Percentiles rank a stretch among this genome's conserved stretches.
Evolutionary conservation across 805 yeast species (phyloP).

Genomic region (Nakazawaea sp.): DNA sequence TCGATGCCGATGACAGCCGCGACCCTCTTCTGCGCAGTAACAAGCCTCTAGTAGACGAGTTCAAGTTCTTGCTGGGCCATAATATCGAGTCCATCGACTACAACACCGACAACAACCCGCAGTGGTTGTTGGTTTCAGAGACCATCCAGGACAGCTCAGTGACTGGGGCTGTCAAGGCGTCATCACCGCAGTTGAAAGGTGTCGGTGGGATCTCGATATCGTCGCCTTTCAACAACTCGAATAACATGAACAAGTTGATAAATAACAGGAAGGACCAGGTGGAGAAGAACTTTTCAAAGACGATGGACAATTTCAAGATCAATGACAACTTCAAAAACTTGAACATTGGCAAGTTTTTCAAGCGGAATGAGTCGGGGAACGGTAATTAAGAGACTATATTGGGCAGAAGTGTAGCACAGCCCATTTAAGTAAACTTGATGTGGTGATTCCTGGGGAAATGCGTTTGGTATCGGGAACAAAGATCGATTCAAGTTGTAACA

Average conservation of each 20-base stretch:
- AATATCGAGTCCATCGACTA: conserved; percentile 17
- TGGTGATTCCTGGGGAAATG: too few relatives aligned
- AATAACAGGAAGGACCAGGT: conserved; percentile 33
- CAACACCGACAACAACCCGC: conserved; percentile 16
- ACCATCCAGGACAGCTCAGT: not conserved
- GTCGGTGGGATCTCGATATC: conserved; percentile 18
- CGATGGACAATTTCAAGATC: conserved; percentile 47
- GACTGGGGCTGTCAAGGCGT: not conserved
- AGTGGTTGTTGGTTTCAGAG: conserved; percentile 2
- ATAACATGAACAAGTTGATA: conserved; percentile 14
- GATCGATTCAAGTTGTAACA: too few relatives aligned
- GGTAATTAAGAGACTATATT: too few relatives aligned
- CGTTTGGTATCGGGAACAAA: too few relatives aligned
- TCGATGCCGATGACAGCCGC: conserved; percentile 14
- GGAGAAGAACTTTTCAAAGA: conserved; percentile 38
- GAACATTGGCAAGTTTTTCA: conserved; percentile 47
- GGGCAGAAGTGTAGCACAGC: too few relatives aligned
- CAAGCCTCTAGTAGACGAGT: conserved; percentile 23
- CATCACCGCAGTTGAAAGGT: conserved; percentile 4
- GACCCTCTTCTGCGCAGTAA: conserved; percentile 18
- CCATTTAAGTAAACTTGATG: too few relatives aligned
- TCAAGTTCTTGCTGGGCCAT: conserved; percentile 17
- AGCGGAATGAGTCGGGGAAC: too few relatives aligned
- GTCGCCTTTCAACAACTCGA: conserved; percentile 11
- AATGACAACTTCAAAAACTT: conserved; percentile 57